phyloP scores from a whole-genome alignment of 768 basidiomycete genomes.

The Tricholoma saponaceum region DNA sequence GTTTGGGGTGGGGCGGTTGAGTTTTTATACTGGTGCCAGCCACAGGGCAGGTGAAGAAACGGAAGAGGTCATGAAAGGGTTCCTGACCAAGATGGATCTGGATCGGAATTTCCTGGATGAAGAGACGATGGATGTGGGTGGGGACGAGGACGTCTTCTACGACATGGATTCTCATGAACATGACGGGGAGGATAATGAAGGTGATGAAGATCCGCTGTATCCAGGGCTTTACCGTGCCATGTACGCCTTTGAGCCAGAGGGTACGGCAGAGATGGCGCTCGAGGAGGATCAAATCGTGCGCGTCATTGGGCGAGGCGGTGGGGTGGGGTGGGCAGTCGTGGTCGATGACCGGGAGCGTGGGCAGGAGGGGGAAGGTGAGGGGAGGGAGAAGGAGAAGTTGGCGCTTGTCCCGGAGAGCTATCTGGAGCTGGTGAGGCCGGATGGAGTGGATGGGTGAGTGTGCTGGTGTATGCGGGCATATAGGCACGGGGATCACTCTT shows the following conservation, averaged over 20 bases:
- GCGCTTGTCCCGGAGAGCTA: slow-evolving; percentile 81
- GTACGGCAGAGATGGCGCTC: slow-evolving; percentile 78
- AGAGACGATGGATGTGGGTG: slow-evolving; percentile 24
- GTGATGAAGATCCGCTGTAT: slow-evolving; percentile 38
- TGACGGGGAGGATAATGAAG: slow-evolving; percentile 22
- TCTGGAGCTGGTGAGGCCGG: slow-evolving; percentile 52
- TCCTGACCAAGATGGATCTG: slow-evolving; percentile 43
- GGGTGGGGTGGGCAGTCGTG: slow-evolving; percentile 79
- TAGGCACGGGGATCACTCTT: too few relatives aligned
- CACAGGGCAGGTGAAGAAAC: slow-evolving; percentile 14
- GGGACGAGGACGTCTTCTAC: slow-evolving; percentile 15
- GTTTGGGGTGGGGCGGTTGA: background rate
- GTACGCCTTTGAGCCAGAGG: slow-evolving; percentile 77
- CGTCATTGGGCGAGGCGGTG: slow-evolving; percentile 72
- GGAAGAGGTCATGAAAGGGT: slow-evolving; percentile 26
- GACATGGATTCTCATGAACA: slow-evolving; percentile 5
- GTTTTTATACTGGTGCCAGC: slow-evolving; percentile 4
- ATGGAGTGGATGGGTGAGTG: slow-evolving; percentile 26
- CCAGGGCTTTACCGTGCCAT: slow-evolving; percentile 76
- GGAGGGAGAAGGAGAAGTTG: slow-evolving; percentile 38
- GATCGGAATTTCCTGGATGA: slow-evolving; percentile 42
- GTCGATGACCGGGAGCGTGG: slow-evolving; percentile 27
- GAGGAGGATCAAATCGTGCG: slow-evolving; percentile 73
- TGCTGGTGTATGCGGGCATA: too few relatives aligned
- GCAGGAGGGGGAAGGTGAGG: too few relatives aligned